Evolutionary conservation across 805 yeast species (phyloP).

Genomic region (Yamadazyma ubonensis): DNA sequence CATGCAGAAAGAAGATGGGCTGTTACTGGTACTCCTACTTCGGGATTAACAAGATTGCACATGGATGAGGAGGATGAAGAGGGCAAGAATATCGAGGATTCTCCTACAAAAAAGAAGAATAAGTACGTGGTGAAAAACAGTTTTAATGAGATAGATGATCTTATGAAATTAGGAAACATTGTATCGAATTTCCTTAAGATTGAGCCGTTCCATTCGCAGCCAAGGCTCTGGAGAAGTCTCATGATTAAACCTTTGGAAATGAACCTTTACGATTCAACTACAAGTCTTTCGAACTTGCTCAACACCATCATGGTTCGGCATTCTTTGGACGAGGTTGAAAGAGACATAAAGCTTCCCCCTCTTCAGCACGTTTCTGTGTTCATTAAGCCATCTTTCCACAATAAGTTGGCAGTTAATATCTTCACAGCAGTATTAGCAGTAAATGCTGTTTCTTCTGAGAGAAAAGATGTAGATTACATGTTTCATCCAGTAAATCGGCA

Average conservation of each 20-base stretch:
- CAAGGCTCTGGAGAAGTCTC: slow-evolving; percentile 46
- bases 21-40: slow-evolving; percentile 74
- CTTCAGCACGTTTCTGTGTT: slow-evolving; percentile 58
- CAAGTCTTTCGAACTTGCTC: slow-evolving; percentile 42
- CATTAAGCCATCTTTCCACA: slow-evolving; percentile 61
- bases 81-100: slow-evolving; percentile 6
- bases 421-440: slow-evolving; percentile 68
- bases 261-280: slow-evolving; percentile 38
- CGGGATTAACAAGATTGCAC: slow-evolving; percentile 61
- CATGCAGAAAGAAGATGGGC: slow-evolving; percentile 68
- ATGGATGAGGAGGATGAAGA: slow-evolving; percentile 37
- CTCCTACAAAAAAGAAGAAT: slow-evolving; percentile 20
- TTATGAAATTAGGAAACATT: slow-evolving; percentile 51
- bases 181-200: slow-evolving; percentile 54
- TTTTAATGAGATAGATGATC: slow-evolving; percentile 54
- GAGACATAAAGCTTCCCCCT: slow-evolving; percentile 57
- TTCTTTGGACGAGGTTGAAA: slow-evolving; percentile 50
- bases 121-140: slow-evolving; percentile 48
- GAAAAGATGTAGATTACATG: slow-evolving; percentile 68
- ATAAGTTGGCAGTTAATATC: slow-evolving; percentile 58
- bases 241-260: slow-evolving; percentile 50
- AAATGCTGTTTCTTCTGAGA: slow-evolving; percentile 71
- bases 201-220: slow-evolving; percentile 54
- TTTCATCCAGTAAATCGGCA: slow-evolving; percentile 58
- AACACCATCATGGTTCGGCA: slow-evolving; percentile 57